These are phyloP conservation scores for Dothideomycetes sp. DNA, from an alignment of 2,329 filamentous ascomycete genomes.

Conservation along the genomic window DNA sequence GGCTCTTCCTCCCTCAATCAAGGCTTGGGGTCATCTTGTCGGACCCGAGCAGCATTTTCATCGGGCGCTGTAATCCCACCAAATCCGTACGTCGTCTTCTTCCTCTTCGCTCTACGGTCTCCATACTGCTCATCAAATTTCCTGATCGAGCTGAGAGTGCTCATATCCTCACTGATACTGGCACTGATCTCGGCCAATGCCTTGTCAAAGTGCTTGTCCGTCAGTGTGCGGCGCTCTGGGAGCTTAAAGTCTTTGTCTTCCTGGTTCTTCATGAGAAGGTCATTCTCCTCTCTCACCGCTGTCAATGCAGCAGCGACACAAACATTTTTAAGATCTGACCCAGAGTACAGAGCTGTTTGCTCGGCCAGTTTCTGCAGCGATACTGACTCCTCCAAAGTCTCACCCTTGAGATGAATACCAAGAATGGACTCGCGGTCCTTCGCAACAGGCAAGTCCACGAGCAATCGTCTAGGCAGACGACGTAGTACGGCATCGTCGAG, in stretches of 20 bases:
- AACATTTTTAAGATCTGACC: conserved; percentile 74
- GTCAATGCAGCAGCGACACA: conserved; percentile 70
- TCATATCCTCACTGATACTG: conserved; percentile 90
- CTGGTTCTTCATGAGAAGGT: conserved; percentile 20
- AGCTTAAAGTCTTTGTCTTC: conserved; percentile 43
- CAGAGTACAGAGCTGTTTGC: conserved; percentile 66
- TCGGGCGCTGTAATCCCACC: conserved; percentile 16
- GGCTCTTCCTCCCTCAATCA: no score
- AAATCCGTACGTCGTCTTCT: conserved; percentile 24
- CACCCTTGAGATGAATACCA: conserved; percentile 58
- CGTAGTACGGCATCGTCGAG: conserved; percentile 78
- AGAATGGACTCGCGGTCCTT: conserved; percentile 58
- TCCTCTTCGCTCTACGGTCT: conserved; percentile 55
- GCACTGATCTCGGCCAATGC: conserved; percentile 83
- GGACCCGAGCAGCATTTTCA: conserved; percentile 20
- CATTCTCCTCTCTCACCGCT: conserved; percentile 64
- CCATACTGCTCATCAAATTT: conserved; percentile 96
- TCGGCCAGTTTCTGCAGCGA: conserved; percentile 52
- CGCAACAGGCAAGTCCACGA: conserved; percentile 62
- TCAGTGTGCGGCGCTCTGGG: conserved; percentile 57
- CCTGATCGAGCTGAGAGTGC: conserved; percentile 69
- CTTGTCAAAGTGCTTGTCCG: conserved; percentile 64
- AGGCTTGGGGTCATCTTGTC: conserved; percentile 9
- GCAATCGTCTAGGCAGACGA: conserved; percentile 59
- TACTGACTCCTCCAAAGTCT: conserved; percentile 51